Conservation (phyloP, 257 asterid genomes). For the Salvia miltiorrhiza region DNA sequence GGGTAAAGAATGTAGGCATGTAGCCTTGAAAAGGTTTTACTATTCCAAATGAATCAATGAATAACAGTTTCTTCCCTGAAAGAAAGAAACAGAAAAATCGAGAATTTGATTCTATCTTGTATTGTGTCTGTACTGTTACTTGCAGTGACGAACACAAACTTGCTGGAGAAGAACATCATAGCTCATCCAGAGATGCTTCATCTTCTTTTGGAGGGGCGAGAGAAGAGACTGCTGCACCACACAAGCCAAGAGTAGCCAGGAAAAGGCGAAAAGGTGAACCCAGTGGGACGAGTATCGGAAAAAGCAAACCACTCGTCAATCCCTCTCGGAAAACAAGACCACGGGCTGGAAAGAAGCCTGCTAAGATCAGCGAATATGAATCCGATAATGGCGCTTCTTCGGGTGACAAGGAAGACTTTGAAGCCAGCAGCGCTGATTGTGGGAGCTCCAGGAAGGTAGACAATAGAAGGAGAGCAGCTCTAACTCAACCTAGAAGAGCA, state of each 20-base stretch:
- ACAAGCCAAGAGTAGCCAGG: constrained; percentile 36
- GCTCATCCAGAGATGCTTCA: constrained; percentile 22
- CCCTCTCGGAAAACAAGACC: constrained; percentile 46
- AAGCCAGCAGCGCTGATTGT: constrained; percentile 16
- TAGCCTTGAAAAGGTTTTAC: not conserved
- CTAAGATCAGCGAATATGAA: constrained; percentile 57
- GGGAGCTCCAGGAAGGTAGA: constrained; percentile 22
- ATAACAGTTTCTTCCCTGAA: not conserved
- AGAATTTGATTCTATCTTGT: not conserved
- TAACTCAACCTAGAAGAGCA: constrained; percentile 27
- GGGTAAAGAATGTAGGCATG: not conserved
- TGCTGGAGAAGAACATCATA: constrained; percentile 25
- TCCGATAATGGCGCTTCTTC: constrained; percentile 45
- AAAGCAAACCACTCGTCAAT: constrained; percentile 33
- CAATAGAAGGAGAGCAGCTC: constrained; percentile 15
- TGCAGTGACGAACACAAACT: constrained; percentile 35
- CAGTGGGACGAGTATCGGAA: constrained; percentile 23
- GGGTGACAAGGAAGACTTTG: constrained; percentile 26
- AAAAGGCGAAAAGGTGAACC: constrained; percentile 57
- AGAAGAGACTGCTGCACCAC: constrained; percentile 21
- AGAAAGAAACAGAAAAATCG: not conserved
- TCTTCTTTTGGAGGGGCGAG: constrained; percentile 29
- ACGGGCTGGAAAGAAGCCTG: constrained; percentile 49
- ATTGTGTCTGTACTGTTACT: constrained; percentile 20
- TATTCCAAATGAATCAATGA: not conserved